Evolutionary conservation across 164 flowering plant genomes (phyloP).

Genomic region (Pachysandra terminalis): DNA sequence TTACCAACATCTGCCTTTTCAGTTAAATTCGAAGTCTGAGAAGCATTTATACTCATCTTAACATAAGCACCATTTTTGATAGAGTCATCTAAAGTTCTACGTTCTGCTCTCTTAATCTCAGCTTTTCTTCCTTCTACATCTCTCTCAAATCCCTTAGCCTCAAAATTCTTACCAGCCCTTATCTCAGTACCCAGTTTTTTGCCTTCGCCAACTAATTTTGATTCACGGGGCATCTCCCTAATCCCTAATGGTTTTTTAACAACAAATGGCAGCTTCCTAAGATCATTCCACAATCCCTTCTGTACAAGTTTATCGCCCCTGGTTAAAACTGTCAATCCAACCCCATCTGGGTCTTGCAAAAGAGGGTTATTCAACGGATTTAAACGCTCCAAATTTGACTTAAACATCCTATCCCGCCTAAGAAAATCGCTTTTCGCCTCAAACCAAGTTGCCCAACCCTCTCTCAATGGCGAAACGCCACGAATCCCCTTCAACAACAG

Average conservation of each 20-base stretch:
- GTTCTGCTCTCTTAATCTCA: conserved; percentile 34
- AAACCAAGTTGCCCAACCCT: conserved; percentile 95
- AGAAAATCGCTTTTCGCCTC: conserved; percentile 81
- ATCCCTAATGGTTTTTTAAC: conserved; percentile 36
- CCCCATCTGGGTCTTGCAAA: conserved; percentile 87
- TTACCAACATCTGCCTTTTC: not conserved
- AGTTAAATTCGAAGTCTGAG: conserved; percentile 6
- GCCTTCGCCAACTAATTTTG: conserved; percentile 1
- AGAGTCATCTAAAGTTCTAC: conserved; percentile 39
- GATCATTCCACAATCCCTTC: conserved; percentile 49
- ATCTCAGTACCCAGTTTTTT: not conserved
- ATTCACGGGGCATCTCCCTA: not conserved
- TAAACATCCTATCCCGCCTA: conserved; percentile 77
- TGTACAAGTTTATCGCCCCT: conserved; percentile 70
- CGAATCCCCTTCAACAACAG: conserved; percentile 54
- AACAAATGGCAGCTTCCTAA: conserved; percentile 46
- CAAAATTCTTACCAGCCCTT: not conserved
- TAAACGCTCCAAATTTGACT: conserved; percentile 72
- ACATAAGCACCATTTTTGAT: not conserved
- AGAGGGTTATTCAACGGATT: conserved; percentile 83
- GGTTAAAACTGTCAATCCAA: conserved; percentile 60
- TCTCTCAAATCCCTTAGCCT: conserved; percentile 8
- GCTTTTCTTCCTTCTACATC: conserved; percentile 3
- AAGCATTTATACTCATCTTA: not conserved
- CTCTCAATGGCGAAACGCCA: conserved; percentile 58